Base-by-base conservation (phyloP, 139 green algal species). In the Picochlorum sp. region DNA sequence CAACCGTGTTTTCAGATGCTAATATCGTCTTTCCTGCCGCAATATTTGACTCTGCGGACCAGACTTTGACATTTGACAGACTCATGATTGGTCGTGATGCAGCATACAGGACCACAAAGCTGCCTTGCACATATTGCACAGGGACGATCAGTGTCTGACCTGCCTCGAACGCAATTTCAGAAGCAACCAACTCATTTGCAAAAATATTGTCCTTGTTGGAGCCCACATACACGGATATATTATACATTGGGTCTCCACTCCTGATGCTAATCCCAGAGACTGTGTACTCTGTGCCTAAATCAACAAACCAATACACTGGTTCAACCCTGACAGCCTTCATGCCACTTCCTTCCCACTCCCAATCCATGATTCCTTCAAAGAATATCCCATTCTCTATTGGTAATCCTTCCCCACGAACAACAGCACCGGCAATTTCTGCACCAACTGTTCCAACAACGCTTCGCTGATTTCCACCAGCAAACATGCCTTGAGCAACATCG, bases 251-350 rank as follows among this genome's bases (percentile, higher is more conserved):
- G 26, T 45, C 31, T 28, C 68, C 68, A 20, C 57, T 62, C 5
- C 61, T 70, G 20, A 75, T 47, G 14, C 45, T 21, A 15, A 75
- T 44, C n/a, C 16, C 59, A 13, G 15, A 15, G n/a, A 72, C 57
- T 34, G 49, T 44, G 11, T 52, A 59, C 13, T 18, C 16, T 20
- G 60, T 38, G 31, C 45, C 49, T 20, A 74, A 18, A 21, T 69
- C 49, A 15, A 74, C 68, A 63, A 69, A 69, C 68, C 68, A 75
- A 31, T 70, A 75, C 6, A 75, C 60, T 14, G 68, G 68, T 54
- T 70, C 38, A 57, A 66, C 30, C 10, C 37, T 28, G 60, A 26
- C 21, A 18, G 67, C n/a, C 13, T 30, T 37, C 51, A 59, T 59
- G 21, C 21, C 23, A 18, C 10, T 31, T 14, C 23, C 13, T 30